A percentile compares a stretch with the other conserved stretches of the same genome.
Conservation (phyloP, 768 basidiomycete species). For the Boletales sp. region DNA sequence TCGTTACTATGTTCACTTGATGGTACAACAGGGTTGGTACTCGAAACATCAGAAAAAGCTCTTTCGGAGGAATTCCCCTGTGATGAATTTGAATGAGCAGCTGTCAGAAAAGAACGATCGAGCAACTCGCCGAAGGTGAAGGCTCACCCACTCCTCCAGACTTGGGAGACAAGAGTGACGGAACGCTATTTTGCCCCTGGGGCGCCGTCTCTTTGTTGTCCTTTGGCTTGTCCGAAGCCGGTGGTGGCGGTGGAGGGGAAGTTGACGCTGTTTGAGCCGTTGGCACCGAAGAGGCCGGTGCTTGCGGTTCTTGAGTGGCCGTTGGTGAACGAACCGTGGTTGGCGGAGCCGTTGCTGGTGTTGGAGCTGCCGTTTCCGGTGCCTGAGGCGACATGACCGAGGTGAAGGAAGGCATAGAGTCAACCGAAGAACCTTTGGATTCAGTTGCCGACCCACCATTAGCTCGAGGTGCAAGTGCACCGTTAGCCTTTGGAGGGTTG, state of each 20-base stretch:
- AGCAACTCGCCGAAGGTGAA: slow-evolving; percentile 29
- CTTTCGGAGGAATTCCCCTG: slow-evolving; percentile 10
- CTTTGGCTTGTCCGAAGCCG: slow-evolving; percentile 7
- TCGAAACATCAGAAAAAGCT: slow-evolving; percentile 11
- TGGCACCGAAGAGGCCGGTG: not conserved
- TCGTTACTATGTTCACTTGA: slow-evolving; percentile 22
- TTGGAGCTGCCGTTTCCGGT: not conserved
- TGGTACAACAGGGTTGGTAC: slow-evolving; percentile 26
- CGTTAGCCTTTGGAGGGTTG: slow-evolving; percentile 19
- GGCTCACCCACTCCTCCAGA: slow-evolving; percentile 29
- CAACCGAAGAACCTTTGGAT: slow-evolving; percentile 20
- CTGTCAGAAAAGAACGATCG: slow-evolving; percentile 23
- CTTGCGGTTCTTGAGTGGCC: not conserved
- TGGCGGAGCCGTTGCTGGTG: not conserved
- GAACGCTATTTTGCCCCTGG: not conserved
- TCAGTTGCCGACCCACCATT: slow-evolving; percentile 32
- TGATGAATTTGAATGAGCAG: slow-evolving; percentile 23
- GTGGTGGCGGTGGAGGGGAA: not conserved
- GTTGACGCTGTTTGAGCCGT: not conserved
- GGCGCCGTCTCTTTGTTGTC: slow-evolving; percentile 1
- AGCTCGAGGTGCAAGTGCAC: slow-evolving; percentile 17
- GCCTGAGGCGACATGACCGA: slow-evolving; percentile 13
- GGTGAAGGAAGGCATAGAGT: slow-evolving; percentile 19
- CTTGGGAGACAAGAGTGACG: not conserved
- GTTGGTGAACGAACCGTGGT: not conserved